These are phyloP conservation scores for Sutorius eximius DNA, from an alignment of 1,284 basidiomycete species.

Conservation along the genomic window DNA sequence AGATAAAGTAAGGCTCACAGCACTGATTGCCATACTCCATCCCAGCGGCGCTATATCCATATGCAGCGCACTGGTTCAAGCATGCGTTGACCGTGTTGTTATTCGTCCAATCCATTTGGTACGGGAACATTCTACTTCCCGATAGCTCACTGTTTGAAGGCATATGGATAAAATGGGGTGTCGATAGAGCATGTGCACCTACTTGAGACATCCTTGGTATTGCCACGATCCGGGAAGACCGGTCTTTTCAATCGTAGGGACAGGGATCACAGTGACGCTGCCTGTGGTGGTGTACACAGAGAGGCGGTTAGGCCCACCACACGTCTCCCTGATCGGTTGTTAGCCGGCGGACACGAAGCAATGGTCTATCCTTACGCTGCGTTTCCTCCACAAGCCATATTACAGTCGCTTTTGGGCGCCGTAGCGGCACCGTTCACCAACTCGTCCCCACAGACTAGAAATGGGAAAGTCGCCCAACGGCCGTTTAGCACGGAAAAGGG, in stretches of 20 bases:
- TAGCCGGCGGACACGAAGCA: not conserved
- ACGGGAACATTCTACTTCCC: conserved; percentile 51
- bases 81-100: conserved; percentile 66
- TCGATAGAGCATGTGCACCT: conserved; percentile 19
- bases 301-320: conserved; percentile 68
- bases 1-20: conserved; percentile 45
- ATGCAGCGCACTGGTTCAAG: conserved; percentile 60
- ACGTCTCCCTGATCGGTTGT: conserved; percentile 50
- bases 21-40: conserved; percentile 63
- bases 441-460: conserved; percentile 60
- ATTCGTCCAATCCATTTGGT: conserved; percentile 55
- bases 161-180: not conserved
- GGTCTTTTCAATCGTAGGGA: conserved; percentile 55
- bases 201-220: conserved; percentile 70
- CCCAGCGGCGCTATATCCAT: conserved; percentile 65
- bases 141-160: conserved; percentile 36
- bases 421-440: conserved; percentile 57
- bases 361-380: conserved; percentile 45
- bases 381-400: conserved; percentile 66
- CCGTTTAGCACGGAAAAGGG: not conserved
- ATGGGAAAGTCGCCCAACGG: not conserved
- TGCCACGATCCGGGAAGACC: conserved; percentile 60
- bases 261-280: conserved; percentile 53
- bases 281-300: conserved; percentile 62
- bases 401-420: conserved; percentile 54